Conservation (phyloP, 2,329 filamentous ascomycete species). For the Drechslerella dactyloides region DNA sequence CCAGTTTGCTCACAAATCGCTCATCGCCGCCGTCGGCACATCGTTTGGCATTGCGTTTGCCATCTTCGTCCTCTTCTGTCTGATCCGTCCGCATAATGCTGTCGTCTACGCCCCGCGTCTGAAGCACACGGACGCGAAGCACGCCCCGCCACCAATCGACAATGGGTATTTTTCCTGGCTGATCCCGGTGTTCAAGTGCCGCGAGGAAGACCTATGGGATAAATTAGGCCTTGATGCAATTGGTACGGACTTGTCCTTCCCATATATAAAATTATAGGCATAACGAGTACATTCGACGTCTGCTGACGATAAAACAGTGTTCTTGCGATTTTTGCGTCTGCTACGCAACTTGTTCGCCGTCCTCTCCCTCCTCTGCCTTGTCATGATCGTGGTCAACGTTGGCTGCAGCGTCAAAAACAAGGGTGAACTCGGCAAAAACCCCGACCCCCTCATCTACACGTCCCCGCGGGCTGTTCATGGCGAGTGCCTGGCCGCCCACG, state of each 20-base stretch:
- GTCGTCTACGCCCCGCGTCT: slow-evolving; percentile 93
- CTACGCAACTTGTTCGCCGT: slow-evolving; percentile 44
- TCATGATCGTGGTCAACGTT: slow-evolving; percentile 38
- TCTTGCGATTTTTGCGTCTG: slow-evolving; percentile 50
- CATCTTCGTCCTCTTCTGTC: slow-evolving; percentile 81
- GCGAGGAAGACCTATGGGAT: slow-evolving; percentile 77
- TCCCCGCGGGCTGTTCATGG: slow-evolving; percentile 67
- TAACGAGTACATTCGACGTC: no score
- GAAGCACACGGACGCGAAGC: slow-evolving; percentile 88
- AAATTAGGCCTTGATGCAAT: slow-evolving; percentile 89
- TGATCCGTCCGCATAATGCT: slow-evolving; percentile 87
- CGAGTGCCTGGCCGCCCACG: slow-evolving; percentile 66
- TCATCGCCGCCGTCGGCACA: slow-evolving; percentile 79
- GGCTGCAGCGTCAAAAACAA: slow-evolving; percentile 51
- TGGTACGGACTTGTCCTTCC: slow-evolving; percentile 51
- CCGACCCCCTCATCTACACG: slow-evolving; percentile 63
- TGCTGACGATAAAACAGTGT: slow-evolving; percentile 32
- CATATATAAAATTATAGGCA: slow-evolving; percentile 53
- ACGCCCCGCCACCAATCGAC: slow-evolving; percentile 83
- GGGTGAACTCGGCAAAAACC: neutral
- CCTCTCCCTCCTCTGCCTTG: slow-evolving; percentile 29
- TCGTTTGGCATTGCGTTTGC: slow-evolving; percentile 76
- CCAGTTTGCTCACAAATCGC: slow-evolving; percentile 63
- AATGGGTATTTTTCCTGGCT: slow-evolving; percentile 91
- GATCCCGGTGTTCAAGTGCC: slow-evolving; percentile 75